Evolutionary conservation across 108 stramenopile species (phyloP).

Genomic region (Schizochytrium sp.): DNA sequence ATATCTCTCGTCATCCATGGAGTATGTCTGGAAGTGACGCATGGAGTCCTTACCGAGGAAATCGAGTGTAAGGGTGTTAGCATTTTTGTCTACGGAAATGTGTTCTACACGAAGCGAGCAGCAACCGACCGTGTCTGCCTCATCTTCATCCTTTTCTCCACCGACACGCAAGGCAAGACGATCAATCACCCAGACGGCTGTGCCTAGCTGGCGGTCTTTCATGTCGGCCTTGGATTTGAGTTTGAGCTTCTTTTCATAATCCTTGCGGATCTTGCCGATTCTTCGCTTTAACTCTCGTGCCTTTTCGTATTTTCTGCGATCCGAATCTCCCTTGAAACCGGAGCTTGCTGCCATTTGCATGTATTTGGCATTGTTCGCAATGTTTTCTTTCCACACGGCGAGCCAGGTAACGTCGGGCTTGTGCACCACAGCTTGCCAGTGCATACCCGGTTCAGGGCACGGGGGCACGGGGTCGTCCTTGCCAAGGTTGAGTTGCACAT

Average conservation of each 20-base stretch:
- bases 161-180: constrained; percentile 98
- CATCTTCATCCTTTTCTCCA: constrained; percentile 99
- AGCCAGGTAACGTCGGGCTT: constrained; percentile 98
- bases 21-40: constrained; percentile 95
- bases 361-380: constrained; percentile 94
- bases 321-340: constrained; percentile 98
- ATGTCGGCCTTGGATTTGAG: constrained; percentile 70
- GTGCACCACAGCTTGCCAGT: constrained; percentile 93
- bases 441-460: constrained; percentile 93
- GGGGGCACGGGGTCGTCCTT: constrained; percentile 87
- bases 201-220: constrained; percentile 86
- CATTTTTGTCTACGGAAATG: constrained; percentile 86
- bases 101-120: constrained; percentile 98
- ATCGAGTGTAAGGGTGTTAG: constrained; percentile 95
- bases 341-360: constrained; percentile 96
- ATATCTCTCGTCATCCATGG: constrained; percentile 90
- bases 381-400: constrained; percentile 97
- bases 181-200: constrained; percentile 99
- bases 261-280: constrained; percentile 91
- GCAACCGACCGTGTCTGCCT: constrained; percentile 99
- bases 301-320: constrained; percentile 97
- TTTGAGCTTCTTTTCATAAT: constrained; percentile 91
- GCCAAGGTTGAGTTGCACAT: constrained; percentile 85
- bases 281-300: constrained; percentile 93
- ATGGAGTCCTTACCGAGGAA: constrained; percentile 99